Evolutionary conservation across 352 stramenopile genomes (phyloP).

Genomic region (Pseudoperonospora humuli): DNA sequence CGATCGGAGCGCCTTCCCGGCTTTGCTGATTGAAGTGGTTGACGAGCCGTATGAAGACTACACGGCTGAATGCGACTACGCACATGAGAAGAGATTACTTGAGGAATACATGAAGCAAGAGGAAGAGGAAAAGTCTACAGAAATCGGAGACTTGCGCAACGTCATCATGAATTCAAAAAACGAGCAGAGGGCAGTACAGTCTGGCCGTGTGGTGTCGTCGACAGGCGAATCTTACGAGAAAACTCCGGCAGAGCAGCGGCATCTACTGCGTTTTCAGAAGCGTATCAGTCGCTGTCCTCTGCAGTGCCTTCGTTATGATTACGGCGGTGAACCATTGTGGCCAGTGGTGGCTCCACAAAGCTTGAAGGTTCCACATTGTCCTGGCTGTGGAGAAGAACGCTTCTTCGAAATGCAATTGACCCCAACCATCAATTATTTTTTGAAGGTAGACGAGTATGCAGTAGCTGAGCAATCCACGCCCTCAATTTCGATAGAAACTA

Average conservation of each 20-base stretch:
- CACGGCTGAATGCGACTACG: slow-evolving; percentile 50
- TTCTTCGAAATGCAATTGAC: slow-evolving; percentile 77
- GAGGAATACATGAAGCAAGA: slow-evolving; percentile 77
- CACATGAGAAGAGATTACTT: slow-evolving; percentile 62
- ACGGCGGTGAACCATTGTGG: slow-evolving; percentile 78
- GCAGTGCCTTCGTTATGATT: slow-evolving; percentile 81
- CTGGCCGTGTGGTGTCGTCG: slow-evolving; percentile 8
- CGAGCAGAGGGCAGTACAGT: slow-evolving; percentile 7
- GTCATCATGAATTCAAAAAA: slow-evolving; percentile 58
- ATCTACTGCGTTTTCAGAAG: slow-evolving; percentile 85
- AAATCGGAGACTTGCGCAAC: slow-evolving; percentile 47
- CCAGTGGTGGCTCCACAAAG: slow-evolving; percentile 41
- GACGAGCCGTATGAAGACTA: slow-evolving; percentile 73
- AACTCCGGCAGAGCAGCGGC: slow-evolving; percentile 57
- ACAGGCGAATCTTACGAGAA: slow-evolving; percentile 73
- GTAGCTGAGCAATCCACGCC: slow-evolving; percentile 1
- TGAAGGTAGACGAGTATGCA: slow-evolving; percentile 71
- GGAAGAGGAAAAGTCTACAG: slow-evolving; percentile 67
- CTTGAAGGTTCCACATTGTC: slow-evolving; percentile 44
- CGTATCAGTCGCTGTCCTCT: slow-evolving; percentile 67
- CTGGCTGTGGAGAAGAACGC: slow-evolving; percentile 48
- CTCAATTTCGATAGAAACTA: not conserved
- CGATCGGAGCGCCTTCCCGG: slow-evolving; percentile 36
- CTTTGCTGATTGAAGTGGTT: slow-evolving; percentile 61
- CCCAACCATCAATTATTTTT: slow-evolving; percentile 82